phyloP scores from a whole-genome alignment of 495 filamentous ascomycete genomes.

The Haplographium delicatum region DNA sequence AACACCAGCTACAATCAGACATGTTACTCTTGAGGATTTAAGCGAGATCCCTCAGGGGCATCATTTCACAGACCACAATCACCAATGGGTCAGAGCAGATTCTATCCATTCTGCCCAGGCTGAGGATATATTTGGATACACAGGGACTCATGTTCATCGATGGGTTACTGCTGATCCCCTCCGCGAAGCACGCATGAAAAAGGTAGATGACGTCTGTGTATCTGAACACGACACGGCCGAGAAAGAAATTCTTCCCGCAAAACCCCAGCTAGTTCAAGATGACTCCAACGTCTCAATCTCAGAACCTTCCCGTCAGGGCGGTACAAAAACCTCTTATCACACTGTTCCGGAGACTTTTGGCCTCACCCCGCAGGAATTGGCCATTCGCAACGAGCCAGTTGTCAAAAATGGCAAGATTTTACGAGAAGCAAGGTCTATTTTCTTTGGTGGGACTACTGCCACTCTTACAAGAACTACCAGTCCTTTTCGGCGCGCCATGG shows the following conservation, averaged over 20 bases:
- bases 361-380: conserved; percentile 27
- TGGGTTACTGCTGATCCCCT: conserved; percentile 22
- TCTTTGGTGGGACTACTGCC: conserved; percentile 17
- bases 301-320: conserved; percentile 11
- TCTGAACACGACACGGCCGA: neutral
- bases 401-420: conserved; percentile 16
- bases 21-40: conserved; percentile 23
- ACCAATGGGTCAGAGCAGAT: conserved; percentile 20
- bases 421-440: conserved; percentile 27
- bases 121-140: conserved; percentile 18
- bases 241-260: conserved; percentile 2
- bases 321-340: conserved; percentile 18
- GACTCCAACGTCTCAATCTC: neutral
- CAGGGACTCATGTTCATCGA: conserved; percentile 20
- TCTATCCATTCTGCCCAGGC: conserved; percentile 12
- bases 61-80: conserved; percentile 7
- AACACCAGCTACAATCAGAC: conserved; percentile 31
- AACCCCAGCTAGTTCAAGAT: neutral
- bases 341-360: conserved; percentile 16
- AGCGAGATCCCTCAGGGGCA: neutral
- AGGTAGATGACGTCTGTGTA: conserved; percentile 18
- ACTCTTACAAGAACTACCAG: conserved; percentile 37
- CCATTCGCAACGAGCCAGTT: conserved; percentile 21
- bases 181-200: conserved; percentile 18
- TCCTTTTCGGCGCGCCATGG: conserved; percentile 49